Base-by-base conservation (phyloP, 202 grass and related monocot genomes). In the Carex arenaria region DNA sequence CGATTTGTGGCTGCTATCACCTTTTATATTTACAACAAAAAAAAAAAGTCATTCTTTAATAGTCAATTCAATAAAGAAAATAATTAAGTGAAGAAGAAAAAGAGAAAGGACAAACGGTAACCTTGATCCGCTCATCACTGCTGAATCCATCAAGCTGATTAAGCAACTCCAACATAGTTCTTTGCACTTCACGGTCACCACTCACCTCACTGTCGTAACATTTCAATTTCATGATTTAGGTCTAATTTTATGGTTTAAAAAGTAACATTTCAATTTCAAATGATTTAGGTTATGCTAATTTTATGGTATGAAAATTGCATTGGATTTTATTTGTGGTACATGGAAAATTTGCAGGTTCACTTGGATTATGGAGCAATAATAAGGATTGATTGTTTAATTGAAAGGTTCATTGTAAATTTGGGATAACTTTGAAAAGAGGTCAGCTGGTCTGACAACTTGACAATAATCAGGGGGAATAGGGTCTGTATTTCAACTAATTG, bases 121-220 rank as follows among this genome's bases (percentile, higher is more conserved):
- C 95, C 92, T 98, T 98, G 90, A 98, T 98, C 14, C 86, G 85
- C 40, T 98, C 90, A 22, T 94, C 92, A 2, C 92, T 94, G 74
- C 92, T 94, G 82, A 98, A 98, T n/a, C 95, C 95, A 87, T 98
- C 95, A 28, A 98, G 89, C 80, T 98, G 95, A 87, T 94, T 94
- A 78, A 98, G 86, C 72, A 98, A 91, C 87, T 98, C 95, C 82
- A 98, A 53, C 90, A 93, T 94, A 74, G 92, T 94, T 73, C 90
- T 81, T 85, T 98, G 92, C 87, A 98, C 95, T 83, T 94, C 90
- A 78, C 95, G 90, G 60, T 98, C 92, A 63, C 92, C 95, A 9
- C 92, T 93, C 72, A 94, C 90, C 88, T 98, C 95, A 89, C 95
- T 98, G 90, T 28, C 78, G 73, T 72, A 65, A 72, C n/a, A 82